Base-by-base conservation (phyloP, 768 basidiomycete species). In the Suillus plorans region DNA sequence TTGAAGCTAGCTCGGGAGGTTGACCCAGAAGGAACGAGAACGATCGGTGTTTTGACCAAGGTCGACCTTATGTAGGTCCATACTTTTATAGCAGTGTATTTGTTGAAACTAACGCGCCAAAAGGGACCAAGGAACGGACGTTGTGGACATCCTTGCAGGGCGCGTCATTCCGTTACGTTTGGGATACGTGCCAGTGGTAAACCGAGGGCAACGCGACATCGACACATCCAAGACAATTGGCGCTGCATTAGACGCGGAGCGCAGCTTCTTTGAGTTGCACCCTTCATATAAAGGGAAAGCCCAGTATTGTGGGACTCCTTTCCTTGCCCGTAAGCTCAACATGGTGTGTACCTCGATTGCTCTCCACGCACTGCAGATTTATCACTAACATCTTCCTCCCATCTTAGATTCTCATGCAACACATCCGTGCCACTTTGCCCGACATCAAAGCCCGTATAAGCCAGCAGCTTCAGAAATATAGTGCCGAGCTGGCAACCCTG, bases 151-250 rank as follows among this genome's bases (percentile, higher is more conserved):
- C 75, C 87, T 99, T 57, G 97, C 97, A 5, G 97, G 97, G 10
- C 89, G 97, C 59, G 88, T 99, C 69, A 98, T 99, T 73, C 97
- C 97, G 58, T 85, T 99, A 44, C 90, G 97, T 64, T 80, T 99
- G 49, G 97, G 97, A 60, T 99, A 99, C 74, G 97, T 99, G 4
- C 97, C 97, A 12, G 97, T 99, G 10, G 97, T 99, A 72, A 99
- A 99, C 77, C 89, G 97, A 75, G 96, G 97, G 44, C 97, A 99
- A 75, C 89, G 95, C 57, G 97, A 99, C 77, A 99, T 99, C 69
- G 97, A 99, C 68, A 80, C 83, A 14, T 87, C 87, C 69, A 97
- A 97, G 77, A 78, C 92, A 20, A 99, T 99, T 75, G 80, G 80
- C 59, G 81, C 82, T 61, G 97, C 97, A 12, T 83, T 99, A 44